phyloP scores from a whole-genome alignment of 306 rosid genomes.

The Trifolium repens region DNA sequence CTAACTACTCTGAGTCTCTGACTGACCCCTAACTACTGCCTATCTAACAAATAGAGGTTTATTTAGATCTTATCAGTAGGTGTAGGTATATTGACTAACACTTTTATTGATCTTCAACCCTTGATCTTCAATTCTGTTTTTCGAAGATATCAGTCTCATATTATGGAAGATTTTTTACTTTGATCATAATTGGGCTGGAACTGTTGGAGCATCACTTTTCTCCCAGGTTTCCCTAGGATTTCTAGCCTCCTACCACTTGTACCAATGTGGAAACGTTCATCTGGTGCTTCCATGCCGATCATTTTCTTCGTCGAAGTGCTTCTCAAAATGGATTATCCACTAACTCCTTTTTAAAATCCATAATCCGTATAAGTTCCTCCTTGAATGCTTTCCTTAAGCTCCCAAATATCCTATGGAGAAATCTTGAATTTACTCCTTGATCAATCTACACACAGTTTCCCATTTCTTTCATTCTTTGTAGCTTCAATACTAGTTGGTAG shows the following conservation, averaged over 20 bases:
- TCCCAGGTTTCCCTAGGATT: conserved; percentile 10
- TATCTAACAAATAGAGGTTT: background rate
- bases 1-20: background rate
- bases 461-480: background rate
- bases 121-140: too few species aligned
- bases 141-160: background rate
- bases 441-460: background rate
- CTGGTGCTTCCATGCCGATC: background rate
- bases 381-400: conserved; percentile 7
- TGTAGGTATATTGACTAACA: background rate
- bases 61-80: background rate
- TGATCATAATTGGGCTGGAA: conserved; percentile 19
- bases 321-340: background rate
- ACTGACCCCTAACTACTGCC: background rate
- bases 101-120: background rate
- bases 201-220: background rate
- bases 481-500: background rate
- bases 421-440: too few species aligned
- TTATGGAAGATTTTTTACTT: background rate
- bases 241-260: background rate
- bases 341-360: background rate
- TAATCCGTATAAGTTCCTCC: background rate
- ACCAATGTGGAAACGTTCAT: background rate
- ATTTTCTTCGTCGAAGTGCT: conserved; percentile 1
- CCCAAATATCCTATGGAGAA: too few species aligned